Evolutionary conservation across 257 asterid species (phyloP).

Genomic region (Gentiana straminea): DNA sequence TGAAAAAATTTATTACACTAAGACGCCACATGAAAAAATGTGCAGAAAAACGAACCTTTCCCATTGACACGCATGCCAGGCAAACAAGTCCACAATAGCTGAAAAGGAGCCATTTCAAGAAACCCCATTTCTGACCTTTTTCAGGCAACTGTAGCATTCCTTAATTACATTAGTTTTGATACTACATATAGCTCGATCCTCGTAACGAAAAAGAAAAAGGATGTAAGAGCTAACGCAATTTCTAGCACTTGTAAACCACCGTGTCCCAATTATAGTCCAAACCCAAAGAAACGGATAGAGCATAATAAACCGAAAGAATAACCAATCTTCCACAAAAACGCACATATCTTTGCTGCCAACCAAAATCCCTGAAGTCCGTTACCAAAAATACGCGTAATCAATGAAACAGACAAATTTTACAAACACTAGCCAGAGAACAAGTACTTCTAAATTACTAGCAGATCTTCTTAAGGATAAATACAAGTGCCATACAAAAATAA

Average conservation of each 20-base stretch:
- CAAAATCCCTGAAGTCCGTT: constrained; percentile 86
- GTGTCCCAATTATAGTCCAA: constrained; percentile 82
- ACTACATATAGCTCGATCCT: no score
- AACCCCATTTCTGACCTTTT: constrained; percentile 99
- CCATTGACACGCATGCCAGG: constrained; percentile 64
- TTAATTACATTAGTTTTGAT: constrained; percentile 2
- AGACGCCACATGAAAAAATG: no score
- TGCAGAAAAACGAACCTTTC: constrained; percentile 95
- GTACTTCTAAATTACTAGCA: no score
- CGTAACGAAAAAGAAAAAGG: constrained; percentile 1
- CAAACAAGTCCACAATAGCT: constrained; percentile 93
- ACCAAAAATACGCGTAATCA: no score
- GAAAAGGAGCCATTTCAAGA: constrained; percentile 89
- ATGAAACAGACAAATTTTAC: constrained; percentile 1
- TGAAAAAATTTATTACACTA: no score
- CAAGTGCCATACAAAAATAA: no score
- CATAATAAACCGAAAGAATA: constrained; percentile 57
- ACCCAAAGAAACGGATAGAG: constrained; percentile 82
- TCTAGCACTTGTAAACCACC: constrained; percentile 76
- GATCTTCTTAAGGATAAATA: no score
- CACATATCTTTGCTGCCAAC: constrained; percentile 77
- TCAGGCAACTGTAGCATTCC: constrained; percentile 55
- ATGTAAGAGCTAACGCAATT: constrained; percentile 65
- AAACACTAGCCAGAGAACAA: no score
- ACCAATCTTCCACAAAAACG: constrained; percentile 80